These are phyloP conservation scores for Phytophthora crassamura DNA, from an alignment of 352 stramenopile species.

Conservation along the genomic window DNA sequence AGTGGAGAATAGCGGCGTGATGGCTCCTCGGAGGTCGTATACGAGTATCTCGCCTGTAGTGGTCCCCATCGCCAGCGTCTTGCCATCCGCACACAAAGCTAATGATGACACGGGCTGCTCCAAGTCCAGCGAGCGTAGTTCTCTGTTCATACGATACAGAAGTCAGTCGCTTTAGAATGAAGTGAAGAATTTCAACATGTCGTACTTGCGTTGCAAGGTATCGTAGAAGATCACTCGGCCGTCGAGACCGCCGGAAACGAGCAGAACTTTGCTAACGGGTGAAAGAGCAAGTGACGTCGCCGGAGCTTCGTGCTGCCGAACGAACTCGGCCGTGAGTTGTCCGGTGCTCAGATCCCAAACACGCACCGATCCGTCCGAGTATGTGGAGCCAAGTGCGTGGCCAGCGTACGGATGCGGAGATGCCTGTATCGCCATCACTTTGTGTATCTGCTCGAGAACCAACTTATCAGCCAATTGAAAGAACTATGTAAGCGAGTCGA, in stretches of 20 bases:
- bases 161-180: no score
- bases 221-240: conserved; percentile 81
- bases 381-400: conserved; percentile 61
- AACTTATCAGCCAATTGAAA: not conserved
- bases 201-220: conserved; percentile 65
- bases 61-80: conserved; percentile 66
- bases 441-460: conserved; percentile 43
- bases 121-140: conserved; percentile 64
- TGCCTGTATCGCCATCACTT: conserved; percentile 59
- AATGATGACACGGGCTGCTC: conserved; percentile 64
- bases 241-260: conserved; percentile 65
- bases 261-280: conserved; percentile 73
- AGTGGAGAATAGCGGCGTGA: conserved; percentile 62
- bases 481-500: no score
- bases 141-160: conserved; percentile 35
- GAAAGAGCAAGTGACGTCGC: conserved; percentile 67
- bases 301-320: conserved; percentile 59
- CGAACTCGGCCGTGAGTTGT: conserved; percentile 64
- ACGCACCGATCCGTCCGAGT: conserved; percentile 68
- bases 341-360: conserved; percentile 70
- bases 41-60: conserved; percentile 61
- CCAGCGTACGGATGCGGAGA: conserved; percentile 71
- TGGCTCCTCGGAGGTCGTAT: conserved; percentile 70
- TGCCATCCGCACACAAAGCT: conserved; percentile 67
- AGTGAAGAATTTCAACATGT: no score